Percentiles rank a stretch among this genome's conserved stretches.
Conservation (phyloP, 2,329 filamentous ascomycete genomes). For the Aureobasidium sp. region DNA sequence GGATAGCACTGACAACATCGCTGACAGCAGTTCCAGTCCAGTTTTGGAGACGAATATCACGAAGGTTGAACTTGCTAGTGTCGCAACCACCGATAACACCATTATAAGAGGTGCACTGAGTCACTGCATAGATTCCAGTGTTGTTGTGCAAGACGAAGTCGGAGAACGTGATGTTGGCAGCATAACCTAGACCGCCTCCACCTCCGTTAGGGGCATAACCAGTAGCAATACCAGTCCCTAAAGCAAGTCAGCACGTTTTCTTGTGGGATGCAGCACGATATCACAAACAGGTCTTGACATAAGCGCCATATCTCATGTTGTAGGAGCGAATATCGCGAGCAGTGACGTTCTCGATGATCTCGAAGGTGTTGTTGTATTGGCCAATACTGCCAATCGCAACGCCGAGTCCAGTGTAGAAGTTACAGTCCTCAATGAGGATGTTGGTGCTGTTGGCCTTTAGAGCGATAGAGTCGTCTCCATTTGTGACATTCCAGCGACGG, state of each 20-base stretch:
- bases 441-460: conserved; percentile 50
- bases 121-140: conserved; percentile 19
- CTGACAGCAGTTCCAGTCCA: conserved; percentile 24
- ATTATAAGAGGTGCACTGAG: conserved; percentile 23
- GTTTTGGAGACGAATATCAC: conserved; percentile 23
- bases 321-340: conserved; percentile 41
- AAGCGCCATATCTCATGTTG: conserved; percentile 41
- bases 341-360: conserved; percentile 44
- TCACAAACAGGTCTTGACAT: conserved; percentile 46
- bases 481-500: conserved; percentile 42
- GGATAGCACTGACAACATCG: conserved; percentile 20
- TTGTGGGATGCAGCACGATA: neutral
- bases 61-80: conserved; percentile 31
- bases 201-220: conserved; percentile 46
- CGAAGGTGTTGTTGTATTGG: conserved; percentile 43
- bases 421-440: conserved; percentile 42
- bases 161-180: conserved; percentile 30
- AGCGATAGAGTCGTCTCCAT: conserved; percentile 48
- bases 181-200: conserved; percentile 45
- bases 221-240: conserved; percentile 40
- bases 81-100: conserved; percentile 21
- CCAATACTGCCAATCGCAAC: conserved; percentile 52
- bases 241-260: neutral
- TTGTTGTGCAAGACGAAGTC: conserved; percentile 24
- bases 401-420: conserved; percentile 44